These are phyloP conservation scores for Pseudogymnoascus sp. DNA, from an alignment of 2,329 filamentous ascomycete genomes.

Conservation along the genomic window DNA sequence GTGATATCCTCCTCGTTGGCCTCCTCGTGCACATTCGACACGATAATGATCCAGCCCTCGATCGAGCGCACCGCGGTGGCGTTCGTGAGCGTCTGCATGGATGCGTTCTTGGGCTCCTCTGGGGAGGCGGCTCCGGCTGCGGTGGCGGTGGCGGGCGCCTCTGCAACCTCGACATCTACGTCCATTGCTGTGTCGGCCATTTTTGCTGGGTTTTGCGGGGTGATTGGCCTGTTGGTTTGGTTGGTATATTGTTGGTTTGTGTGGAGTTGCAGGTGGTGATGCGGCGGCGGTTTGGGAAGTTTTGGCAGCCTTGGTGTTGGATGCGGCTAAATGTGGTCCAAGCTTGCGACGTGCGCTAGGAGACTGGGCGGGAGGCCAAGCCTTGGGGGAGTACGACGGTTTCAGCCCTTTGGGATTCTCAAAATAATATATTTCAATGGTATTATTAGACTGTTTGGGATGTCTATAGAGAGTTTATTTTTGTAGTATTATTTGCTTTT, in stretches of 20 bases:
- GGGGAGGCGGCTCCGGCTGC: conserved; percentile 35
- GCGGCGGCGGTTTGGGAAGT: conserved; percentile 6
- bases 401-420: background rate
- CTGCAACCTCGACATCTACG: conserved; percentile 28
- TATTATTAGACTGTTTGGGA: background rate
- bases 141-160: conserved; percentile 21
- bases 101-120: conserved; percentile 47
- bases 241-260: no score
- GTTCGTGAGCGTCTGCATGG: conserved; percentile 64
- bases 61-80: conserved; percentile 78
- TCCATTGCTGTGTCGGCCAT: conserved; percentile 41
- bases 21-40: conserved; percentile 82
- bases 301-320: conserved; percentile 8
- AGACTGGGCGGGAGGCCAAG: background rate
- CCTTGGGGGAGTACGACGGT: background rate
- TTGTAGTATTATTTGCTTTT: background rate
- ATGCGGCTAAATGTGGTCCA: background rate
- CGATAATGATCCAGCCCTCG: conserved; percentile 82
- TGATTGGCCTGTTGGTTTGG: background rate
- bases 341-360: background rate
- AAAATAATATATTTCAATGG: background rate
- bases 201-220: conserved; percentile 14
- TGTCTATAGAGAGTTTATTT: background rate
- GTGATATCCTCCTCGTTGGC: conserved; percentile 75
- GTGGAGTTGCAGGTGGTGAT: conserved; percentile 7